A percentile compares a stretch with the other conserved stretches of the same genome.
phyloP scores from a whole-genome alignment of 2,329 filamentous ascomycete species.

The Arachnopeziza araneosa region DNA sequence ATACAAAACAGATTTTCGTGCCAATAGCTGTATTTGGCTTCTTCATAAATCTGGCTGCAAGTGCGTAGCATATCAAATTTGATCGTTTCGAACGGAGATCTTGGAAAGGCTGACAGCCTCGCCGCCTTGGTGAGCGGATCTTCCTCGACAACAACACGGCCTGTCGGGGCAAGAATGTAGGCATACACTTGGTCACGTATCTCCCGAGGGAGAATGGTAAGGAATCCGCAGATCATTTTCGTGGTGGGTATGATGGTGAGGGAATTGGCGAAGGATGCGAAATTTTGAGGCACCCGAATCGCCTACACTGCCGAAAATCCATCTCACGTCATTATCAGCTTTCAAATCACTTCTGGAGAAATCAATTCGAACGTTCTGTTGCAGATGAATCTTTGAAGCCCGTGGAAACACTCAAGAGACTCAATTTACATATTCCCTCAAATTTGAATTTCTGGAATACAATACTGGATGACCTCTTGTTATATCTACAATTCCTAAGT shows the following conservation, averaged over 20 bases:
- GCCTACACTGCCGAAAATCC: too few relatives aligned
- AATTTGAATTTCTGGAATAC: too few relatives aligned
- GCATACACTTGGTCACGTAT: slow-evolving; percentile 29
- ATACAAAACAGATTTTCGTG: slow-evolving; percentile 21
- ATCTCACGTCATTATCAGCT: too few relatives aligned
- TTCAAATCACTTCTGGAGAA: too few relatives aligned
- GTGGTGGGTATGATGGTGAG: background rate
- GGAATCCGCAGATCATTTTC: slow-evolving; percentile 18
- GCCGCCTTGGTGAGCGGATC: background rate
- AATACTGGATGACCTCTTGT: too few relatives aligned
- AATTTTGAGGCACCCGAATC: too few relatives aligned
- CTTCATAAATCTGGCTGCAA: slow-evolving; percentile 27
- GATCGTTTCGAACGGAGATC: slow-evolving; percentile 14
- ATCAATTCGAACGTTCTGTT: too few relatives aligned
- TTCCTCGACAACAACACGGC: background rate
- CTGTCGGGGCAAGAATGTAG: slow-evolving; percentile 17
- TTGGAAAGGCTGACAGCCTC: slow-evolving; percentile 8
- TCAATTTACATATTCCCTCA: too few relatives aligned
- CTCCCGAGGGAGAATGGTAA: slow-evolving; percentile 24
- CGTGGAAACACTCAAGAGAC: too few relatives aligned
- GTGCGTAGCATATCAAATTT: slow-evolving; percentile 20
- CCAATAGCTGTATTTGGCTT: slow-evolving; percentile 29
- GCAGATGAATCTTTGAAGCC: too few relatives aligned
- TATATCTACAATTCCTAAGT: too few relatives aligned
- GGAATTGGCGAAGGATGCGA: background rate